Conservation (phyloP, 1,284 basidiomycete genomes). For the Termitomyces sp. region DNA sequence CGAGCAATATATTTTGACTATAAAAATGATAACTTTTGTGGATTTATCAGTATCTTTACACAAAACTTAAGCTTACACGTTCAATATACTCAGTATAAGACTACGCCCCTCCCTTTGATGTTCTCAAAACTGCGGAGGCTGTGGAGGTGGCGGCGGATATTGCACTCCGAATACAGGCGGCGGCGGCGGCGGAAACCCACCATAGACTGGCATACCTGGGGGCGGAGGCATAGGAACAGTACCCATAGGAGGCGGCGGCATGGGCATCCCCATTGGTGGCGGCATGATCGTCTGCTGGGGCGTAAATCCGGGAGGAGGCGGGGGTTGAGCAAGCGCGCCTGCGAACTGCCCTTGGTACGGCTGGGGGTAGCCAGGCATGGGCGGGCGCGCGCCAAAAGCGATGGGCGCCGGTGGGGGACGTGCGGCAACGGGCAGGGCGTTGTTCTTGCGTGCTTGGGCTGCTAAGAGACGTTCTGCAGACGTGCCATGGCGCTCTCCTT, state of each 20-base stretch:
- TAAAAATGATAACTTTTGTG: neutral
- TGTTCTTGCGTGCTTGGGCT: constrained; percentile 93
- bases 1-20: neutral
- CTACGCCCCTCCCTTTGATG: constrained; percentile 7
- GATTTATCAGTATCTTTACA: neutral
- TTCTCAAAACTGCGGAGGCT: constrained; percentile 24
- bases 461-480: constrained; percentile 92
- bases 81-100: constrained; percentile 15
- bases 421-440: constrained; percentile 71
- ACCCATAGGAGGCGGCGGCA: constrained; percentile 27
- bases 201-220: constrained; percentile 43
- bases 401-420: constrained; percentile 68
- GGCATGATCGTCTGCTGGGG: constrained; percentile 62
- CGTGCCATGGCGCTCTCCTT: constrained; percentile 96
- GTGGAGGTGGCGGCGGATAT: constrained; percentile 26
- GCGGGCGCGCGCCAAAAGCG: constrained; percentile 54
- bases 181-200: constrained; percentile 52
- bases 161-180: constrained; percentile 51
- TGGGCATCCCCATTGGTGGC: constrained; percentile 33
- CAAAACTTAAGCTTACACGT: constrained; percentile 14
- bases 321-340: constrained; percentile 69
- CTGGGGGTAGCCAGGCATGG: constrained; percentile 61
- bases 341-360: constrained; percentile 87
- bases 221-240: constrained; percentile 26
- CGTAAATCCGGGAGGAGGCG: constrained; percentile 66